Evolutionary conservation across 805 yeast species (phyloP).

Genomic region (Phaffomyces antillensis): DNA sequence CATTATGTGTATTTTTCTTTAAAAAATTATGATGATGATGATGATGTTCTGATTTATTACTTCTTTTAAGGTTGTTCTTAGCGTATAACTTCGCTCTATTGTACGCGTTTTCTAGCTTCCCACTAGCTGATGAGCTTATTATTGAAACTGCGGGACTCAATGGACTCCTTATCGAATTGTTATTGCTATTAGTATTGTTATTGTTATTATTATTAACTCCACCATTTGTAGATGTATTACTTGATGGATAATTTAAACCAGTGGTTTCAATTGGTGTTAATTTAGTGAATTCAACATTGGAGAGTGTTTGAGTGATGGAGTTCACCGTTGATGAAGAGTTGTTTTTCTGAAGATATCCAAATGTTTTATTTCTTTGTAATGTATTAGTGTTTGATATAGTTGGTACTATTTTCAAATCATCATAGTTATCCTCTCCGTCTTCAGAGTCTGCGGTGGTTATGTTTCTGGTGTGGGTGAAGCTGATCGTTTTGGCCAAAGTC

Average conservation of each 20-base stretch:
- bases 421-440: background rate
- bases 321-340: constrained; percentile 20
- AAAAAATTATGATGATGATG: constrained; percentile 17
- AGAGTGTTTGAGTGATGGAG: constrained; percentile 19
- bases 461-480: constrained; percentile 19
- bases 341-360: constrained; percentile 1
- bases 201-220: too few relatives aligned
- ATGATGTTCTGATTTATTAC: constrained; percentile 1
- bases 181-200: background rate
- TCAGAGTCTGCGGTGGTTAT: background rate
- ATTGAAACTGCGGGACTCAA: constrained; percentile 10
- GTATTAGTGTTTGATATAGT: background rate
- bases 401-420: too few relatives aligned
- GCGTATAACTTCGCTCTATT: constrained; percentile 22
- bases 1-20: constrained; percentile 17
- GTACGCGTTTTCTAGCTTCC: constrained; percentile 17
- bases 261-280: constrained; percentile 9
- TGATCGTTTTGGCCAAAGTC: constrained; percentile 22
- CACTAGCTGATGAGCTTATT: background rate
- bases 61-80: constrained; percentile 16
- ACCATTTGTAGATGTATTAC: background rate
- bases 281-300: constrained; percentile 23
- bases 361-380: background rate
- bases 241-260: background rate
- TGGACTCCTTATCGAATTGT: constrained; percentile 2